Evolutionary conservation across 495 filamentous ascomycete species (phyloP).

Genomic region (Neurospora cerealis): DNA sequence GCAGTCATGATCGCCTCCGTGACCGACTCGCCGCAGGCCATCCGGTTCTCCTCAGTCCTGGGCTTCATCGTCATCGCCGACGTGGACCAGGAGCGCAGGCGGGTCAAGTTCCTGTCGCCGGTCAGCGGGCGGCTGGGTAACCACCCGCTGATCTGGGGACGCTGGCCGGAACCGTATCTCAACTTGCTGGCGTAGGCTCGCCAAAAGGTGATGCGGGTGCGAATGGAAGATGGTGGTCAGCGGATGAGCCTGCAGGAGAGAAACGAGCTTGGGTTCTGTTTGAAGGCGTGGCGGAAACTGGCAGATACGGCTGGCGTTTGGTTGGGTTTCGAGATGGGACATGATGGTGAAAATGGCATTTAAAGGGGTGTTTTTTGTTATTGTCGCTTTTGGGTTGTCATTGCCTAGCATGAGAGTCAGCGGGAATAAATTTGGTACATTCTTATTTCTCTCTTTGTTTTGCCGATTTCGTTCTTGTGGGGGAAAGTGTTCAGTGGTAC

Average conservation of each 20-base stretch:
- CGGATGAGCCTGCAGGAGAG: neutral
- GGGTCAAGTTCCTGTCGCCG: slow-evolving; percentile 71
- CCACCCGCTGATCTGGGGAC: slow-evolving; percentile 59
- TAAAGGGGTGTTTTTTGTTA: neutral
- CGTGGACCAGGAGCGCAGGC: slow-evolving; percentile 76
- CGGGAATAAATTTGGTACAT: neutral
- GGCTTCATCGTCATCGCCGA: slow-evolving; percentile 88
- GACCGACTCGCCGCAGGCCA: slow-evolving; percentile 54
- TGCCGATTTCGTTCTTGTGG: neutral
- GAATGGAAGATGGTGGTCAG: neutral
- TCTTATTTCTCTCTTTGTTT: neutral
- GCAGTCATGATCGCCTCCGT: slow-evolving; percentile 67
- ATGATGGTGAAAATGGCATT: neutral
- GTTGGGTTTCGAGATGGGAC: neutral
- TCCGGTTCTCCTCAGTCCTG: slow-evolving; percentile 78
- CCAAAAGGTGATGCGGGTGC: neutral
- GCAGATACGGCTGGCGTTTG: neutral
- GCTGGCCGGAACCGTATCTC: slow-evolving; percentile 45
- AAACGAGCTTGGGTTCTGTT: neutral
- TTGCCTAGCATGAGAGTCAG: neutral
- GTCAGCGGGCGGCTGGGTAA: slow-evolving; percentile 68
- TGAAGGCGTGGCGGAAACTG: neutral
- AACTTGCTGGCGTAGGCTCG: slow-evolving; percentile 31
- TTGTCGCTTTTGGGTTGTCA: neutral
- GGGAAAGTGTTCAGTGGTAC: neutral